Base-by-base conservation (phyloP, 225 moss, liverwort and hornwort species). In the Neckera pumila region DNA sequence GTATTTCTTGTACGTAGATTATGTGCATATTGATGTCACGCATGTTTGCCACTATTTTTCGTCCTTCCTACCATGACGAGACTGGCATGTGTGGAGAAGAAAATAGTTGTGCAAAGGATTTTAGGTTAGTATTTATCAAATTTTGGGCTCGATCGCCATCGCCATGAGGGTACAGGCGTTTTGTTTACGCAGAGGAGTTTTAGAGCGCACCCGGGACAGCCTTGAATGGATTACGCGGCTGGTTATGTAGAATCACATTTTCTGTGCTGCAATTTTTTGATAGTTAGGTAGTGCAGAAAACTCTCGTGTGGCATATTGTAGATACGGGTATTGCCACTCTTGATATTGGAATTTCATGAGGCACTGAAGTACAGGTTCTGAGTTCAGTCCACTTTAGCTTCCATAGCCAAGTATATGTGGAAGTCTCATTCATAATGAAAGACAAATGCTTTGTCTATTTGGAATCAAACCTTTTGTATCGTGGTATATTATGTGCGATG, bases 361-460 rank as follows among this genome's bases (percentile, higher is more conserved):
- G 83, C 85, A 26, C 83, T 84, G 85, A 87, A 85, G 86, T 81
- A 27, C 77, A 81, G 89, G 90, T 87, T 90, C 87, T 83, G 90
- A 93, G 89, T 87, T 85, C 58, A 47, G 83, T 86, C 86, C 70
- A 57, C 64, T 73, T 28, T 25, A 56, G 34, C 92, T 91, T 92
- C 91, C 92, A 89, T 91, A 25, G 65, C 67, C 36, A 66, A 88
- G 66, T 47, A 51, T 6, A 56, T 84, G 80, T 91, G 91, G 89
- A 84, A 89, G 92, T 64, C 31, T 86, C 76, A 77, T 81, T 87
- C 45, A 85, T 53, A 78, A 91, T 85, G 71, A 89, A 89, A 71
- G 89, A 77, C 69, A 87, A 89, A 42, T 76, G 61, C 57, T 7
- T 85, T 89, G 80, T 85, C 87, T 77, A 34, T n/a, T 76, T 82